Evolutionary conservation across 73 alveolate species (phyloP), one percentile per base, ranked within the genome.

Genomic region (Paramecium bursaria): DNA sequence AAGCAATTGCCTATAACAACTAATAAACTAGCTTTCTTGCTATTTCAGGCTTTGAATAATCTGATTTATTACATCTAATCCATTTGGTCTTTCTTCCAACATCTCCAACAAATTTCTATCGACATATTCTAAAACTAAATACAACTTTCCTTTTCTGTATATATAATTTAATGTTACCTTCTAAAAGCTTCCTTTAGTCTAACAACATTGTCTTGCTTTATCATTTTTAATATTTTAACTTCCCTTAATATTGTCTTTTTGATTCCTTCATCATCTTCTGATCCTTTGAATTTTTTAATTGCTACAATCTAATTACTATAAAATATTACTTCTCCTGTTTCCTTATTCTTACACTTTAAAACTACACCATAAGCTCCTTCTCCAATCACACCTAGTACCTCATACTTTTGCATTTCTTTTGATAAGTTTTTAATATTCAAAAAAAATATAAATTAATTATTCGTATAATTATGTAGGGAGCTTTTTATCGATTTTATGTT

Each of bases 341-440:
- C 98, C 87, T 92, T 92, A 75, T 92, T 92, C 86, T 88, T 94
- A 48, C 96, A 90, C 48, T 94, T 92, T 73, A 92, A 75, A 47
- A 94, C 98, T 3, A 94, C 92, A n/a, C 98, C 98, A 74, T 94
- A 94, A 67, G 97, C 98, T 1, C 98, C 98, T 61, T 94, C 98
- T 21, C 98, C 98, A 23, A 92, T 95, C 26, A 94, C 95, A 75
- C 98, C 98, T 55, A 91, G 54, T 10, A 91, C 95, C 53, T 95
- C 98, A 80, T 95, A 95, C 75, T 95, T 95, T 85, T 93, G 93
- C 98, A 95, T 95, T n/a, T n/a, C n/a, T n/a, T n/a, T n/a, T n/a
- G n/a, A n/a, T n/a, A n/a, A n/a, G n/a, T n/a, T n/a, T n/a, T n/a
- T n/a, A n/a, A n/a, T n/a, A n/a, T n/a, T n/a, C n/a, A n/a, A n/a